Evolutionary conservation across 208 protist genomes (phyloP), one percentile per base, ranked within the genome.

Genomic region (Angomonas ambiguus): DNA sequence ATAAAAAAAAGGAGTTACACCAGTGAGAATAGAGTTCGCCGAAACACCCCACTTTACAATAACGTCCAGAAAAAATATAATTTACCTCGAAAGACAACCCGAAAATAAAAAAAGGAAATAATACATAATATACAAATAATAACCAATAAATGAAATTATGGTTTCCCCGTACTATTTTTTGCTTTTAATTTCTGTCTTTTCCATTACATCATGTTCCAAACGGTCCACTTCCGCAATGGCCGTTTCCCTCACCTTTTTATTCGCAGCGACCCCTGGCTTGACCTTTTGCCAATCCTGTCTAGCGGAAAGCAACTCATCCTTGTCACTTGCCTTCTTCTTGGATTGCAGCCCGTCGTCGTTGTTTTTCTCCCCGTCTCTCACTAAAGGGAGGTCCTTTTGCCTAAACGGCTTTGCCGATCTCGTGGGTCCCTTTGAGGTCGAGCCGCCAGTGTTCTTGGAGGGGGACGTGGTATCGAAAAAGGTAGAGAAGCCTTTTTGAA

Each of bases 241-340:
- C 27, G 69, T 62, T 16, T 74, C 74, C 20, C 74, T 69, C 22
- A 79, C 41, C 16, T 62, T 69, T 6, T 58, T 62, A 48, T 79
- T 75, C 27, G 69, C 65, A 13, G 66, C 65, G 18, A 79, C 51
- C 2, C 1, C 33, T 2, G 64, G 34, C n/a, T 60, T 35, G 6
- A 34, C 13, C 68, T 82, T 71, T 25, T 77, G 63, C 82, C 85
- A 91, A 55, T 83, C 73, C 10, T 61, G 45, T 2, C 85, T 71
- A 8, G 71, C 62, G 5, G 66, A 62, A 0, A 80, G n/a, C 4
- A 90, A 58, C 34, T 79, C 65, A 2, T 86, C 78, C 27, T 65
- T 68, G 33, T 91, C 77, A 1, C 53, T 72, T 62, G 72, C 61
- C 33, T 62, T 61, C 1, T 62, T 35, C n/a, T 71, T 60, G 55